Percentiles rank a stretch among this genome's conserved stretches.
These are phyloP conservation scores for Xylariales sp. DNA, from an alignment of 2,329 filamentous ascomycete species.

Conservation along the genomic window DNA sequence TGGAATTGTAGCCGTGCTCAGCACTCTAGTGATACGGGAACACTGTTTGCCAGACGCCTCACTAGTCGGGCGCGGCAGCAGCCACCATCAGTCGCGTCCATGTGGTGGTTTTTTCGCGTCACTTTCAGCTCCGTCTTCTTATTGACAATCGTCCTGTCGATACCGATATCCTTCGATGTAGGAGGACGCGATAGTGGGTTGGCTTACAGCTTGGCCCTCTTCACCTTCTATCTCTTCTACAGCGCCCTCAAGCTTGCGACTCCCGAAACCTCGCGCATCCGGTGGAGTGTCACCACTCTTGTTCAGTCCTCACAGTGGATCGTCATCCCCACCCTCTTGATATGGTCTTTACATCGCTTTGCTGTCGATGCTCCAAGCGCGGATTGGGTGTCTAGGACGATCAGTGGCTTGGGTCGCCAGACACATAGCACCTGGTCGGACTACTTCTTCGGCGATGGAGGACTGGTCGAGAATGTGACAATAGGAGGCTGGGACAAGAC, in stretches of 20 bases:
- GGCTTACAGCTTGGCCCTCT: slow-evolving; percentile 86
- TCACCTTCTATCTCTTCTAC: slow-evolving; percentile 86
- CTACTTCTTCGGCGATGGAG: slow-evolving; percentile 85
- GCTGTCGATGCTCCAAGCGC: slow-evolving; percentile 78
- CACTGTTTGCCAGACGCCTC: slow-evolving; percentile 25
- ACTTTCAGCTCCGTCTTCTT: slow-evolving; percentile 82
- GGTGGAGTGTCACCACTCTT: slow-evolving; percentile 64
- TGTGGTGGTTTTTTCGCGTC: slow-evolving; percentile 79
- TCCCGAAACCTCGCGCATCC: slow-evolving; percentile 70
- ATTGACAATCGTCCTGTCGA: slow-evolving; percentile 87
- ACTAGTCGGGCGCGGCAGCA: slow-evolving; percentile 26
- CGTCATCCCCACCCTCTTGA: slow-evolving; percentile 78
- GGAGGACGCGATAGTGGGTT: slow-evolving; percentile 91
- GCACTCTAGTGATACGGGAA: background rate
- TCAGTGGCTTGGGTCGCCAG: slow-evolving; percentile 59
- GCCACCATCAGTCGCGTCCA: slow-evolving; percentile 47
- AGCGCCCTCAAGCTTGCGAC: slow-evolving; percentile 77
- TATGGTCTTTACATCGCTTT: slow-evolving; percentile 94
- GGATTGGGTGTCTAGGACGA: slow-evolving; percentile 79
- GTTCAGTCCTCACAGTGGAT: slow-evolving; percentile 81
- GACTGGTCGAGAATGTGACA: slow-evolving; percentile 72
- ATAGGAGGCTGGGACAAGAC: slow-evolving; percentile 87
- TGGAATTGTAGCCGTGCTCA: no score
- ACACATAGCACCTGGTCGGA: slow-evolving; percentile 66
- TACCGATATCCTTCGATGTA: slow-evolving; percentile 96